Percentiles rank a stretch among this genome's conserved stretches.
These are phyloP conservation scores for Golubevia sp. DNA, from an alignment of 1,284 basidiomycete genomes.

Conservation along the genomic window DNA sequence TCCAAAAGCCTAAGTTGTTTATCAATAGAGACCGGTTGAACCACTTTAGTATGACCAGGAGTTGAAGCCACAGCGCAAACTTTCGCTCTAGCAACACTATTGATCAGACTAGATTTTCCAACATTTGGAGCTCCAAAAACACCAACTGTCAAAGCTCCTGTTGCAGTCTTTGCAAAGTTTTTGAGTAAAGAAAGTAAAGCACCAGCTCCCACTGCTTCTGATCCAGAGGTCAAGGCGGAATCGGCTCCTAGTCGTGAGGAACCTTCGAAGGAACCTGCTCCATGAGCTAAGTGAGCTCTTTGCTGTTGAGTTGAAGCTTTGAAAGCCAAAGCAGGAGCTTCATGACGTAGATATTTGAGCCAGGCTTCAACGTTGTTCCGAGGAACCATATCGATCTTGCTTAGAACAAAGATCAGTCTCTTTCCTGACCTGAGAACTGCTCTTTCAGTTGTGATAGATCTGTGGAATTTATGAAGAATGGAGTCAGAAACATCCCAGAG, in stretches of 20 bases:
- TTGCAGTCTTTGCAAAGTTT: constrained; percentile 71
- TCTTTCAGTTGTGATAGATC: constrained; percentile 34
- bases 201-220: constrained; percentile 64
- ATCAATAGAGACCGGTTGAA: constrained; percentile 92
- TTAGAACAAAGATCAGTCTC: constrained; percentile 41
- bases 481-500: no score
- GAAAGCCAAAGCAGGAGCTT: constrained; percentile 91
- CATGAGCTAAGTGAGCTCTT: constrained; percentile 68
- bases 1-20: constrained; percentile 90
- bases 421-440: constrained; percentile 44
- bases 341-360: constrained; percentile 86
- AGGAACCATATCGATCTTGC: constrained; percentile 72
- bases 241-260: constrained; percentile 3
- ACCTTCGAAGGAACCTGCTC: constrained; percentile 3
- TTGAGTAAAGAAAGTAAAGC: constrained; percentile 84
- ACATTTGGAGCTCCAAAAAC: constrained; percentile 98
- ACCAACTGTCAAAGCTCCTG: constrained; percentile 72
- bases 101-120: constrained; percentile 93
- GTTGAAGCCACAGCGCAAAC: constrained; percentile 88
- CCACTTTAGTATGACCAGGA: constrained; percentile 89
- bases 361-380: constrained; percentile 85
- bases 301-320: constrained; percentile 82
- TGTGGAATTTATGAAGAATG: no score
- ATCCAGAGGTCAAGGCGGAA: constrained; percentile 49
- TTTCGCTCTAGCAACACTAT: constrained; percentile 77